phyloP scores from a whole-genome alignment of 352 stramenopile species.

The Pythium biforme region DNA sequence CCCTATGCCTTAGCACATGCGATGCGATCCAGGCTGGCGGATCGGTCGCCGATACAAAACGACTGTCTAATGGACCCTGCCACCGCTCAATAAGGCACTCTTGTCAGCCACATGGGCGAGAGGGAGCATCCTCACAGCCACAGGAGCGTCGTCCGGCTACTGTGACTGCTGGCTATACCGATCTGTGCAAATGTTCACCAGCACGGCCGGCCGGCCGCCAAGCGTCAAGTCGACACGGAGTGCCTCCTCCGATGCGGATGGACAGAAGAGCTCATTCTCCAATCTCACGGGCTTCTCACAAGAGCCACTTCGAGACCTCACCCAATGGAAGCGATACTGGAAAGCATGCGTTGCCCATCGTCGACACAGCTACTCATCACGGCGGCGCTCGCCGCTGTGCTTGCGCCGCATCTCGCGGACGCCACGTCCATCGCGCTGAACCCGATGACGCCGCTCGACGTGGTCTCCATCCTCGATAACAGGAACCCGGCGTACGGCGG shows the following conservation, averaged over 20 bases:
- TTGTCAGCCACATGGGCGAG: not conserved
- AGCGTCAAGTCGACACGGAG: no score
- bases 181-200: no score
- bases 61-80: not conserved
- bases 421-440: slow-evolving; percentile 15
- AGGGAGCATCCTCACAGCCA: not conserved
- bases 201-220: no score
- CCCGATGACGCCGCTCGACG: slow-evolving; percentile 9
- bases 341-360: not conserved
- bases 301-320: not conserved
- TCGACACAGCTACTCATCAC: not conserved
- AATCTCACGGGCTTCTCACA: not conserved
- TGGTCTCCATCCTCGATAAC: not conserved
- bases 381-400: not conserved
- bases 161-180: no score
- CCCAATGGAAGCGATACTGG: not conserved
- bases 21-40: not conserved
- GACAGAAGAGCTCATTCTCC: slow-evolving; percentile 5
- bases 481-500: slow-evolving; percentile 13
- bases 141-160: not conserved
- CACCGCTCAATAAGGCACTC: not conserved
- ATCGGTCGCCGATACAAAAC: not conserved
- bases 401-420: not conserved
- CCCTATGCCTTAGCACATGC: not conserved
- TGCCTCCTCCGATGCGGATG: no score